Percentiles rank a stretch among this genome's conserved stretches.
phyloP scores from a whole-genome alignment of 2,329 filamentous ascomycete species.

The Elsinoe batatas region DNA sequence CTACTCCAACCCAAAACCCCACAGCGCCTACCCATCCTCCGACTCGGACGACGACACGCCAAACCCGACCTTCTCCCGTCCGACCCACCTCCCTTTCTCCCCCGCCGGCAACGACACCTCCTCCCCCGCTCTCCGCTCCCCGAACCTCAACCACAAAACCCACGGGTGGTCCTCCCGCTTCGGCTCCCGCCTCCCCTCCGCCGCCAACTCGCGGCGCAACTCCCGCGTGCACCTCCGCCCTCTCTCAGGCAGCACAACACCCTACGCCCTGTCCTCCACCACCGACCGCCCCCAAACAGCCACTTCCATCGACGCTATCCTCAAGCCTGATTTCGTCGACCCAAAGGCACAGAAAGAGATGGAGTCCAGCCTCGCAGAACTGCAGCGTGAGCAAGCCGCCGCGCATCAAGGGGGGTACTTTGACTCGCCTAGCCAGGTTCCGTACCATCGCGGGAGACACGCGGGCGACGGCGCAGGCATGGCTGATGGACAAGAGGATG shows the following conservation, averaged over 20 bases:
- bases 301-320: conserved; percentile 12
- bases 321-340: conserved; percentile 42
- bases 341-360: not conserved
- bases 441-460: not conserved
- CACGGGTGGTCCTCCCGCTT: conserved; percentile 17
- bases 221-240: not conserved
- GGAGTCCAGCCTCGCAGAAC: not conserved
- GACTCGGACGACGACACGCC: conserved; percentile 12
- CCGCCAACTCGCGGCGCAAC: conserved; percentile 13
- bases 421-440: not conserved
- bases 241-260: not conserved
- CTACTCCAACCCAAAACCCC: not conserved
- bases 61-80: conserved; percentile 32
- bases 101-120: conserved; percentile 28
- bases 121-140: conserved; percentile 20
- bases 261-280: not conserved
- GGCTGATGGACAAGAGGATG: not conserved
- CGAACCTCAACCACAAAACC: conserved; percentile 2
- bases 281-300: not conserved
- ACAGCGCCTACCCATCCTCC: conserved; percentile 23
- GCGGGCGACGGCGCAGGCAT: not conserved
- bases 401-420: conserved; percentile 27
- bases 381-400: not conserved
- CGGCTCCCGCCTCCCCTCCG: conserved; percentile 14
- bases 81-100: not conserved